Conservation (phyloP, 164 flowering plant species). For the Nymphaea colorata region DNA sequence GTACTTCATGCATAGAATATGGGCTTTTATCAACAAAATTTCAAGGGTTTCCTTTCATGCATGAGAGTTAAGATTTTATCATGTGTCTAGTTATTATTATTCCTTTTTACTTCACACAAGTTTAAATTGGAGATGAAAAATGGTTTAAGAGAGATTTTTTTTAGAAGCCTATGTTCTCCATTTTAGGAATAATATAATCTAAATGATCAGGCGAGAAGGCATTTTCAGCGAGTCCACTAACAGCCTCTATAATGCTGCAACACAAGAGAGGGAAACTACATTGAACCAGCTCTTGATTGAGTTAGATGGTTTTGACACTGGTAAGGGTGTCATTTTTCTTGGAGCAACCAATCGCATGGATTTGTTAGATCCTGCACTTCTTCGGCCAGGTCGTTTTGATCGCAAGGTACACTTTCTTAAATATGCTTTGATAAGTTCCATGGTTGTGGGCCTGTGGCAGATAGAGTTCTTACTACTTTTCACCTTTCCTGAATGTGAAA, state of each 20-base stretch:
- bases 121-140: background rate
- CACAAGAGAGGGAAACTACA: constrained; percentile 97
- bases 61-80: no score
- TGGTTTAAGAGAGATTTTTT: background rate
- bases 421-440: background rate
- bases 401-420: constrained; percentile 58
- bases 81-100: no score
- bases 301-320: constrained; percentile 98
- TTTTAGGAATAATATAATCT: background rate
- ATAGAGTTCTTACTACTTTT: background rate
- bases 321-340: constrained; percentile 93
- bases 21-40: no score
- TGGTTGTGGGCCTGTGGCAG: background rate
- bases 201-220: constrained; percentile 69
- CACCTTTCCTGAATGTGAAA: background rate
- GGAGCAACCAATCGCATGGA: constrained; percentile 96
- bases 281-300: constrained; percentile 93
- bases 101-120: no score
- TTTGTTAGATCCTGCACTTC: constrained; percentile 96
- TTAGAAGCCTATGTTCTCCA: background rate
- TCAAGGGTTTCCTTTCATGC: no score
- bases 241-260: constrained; percentile 72
- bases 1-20: no score
- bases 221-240: constrained; percentile 50
- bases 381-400: constrained; percentile 97